Percentiles rank a stretch among this genome's conserved stretches.
Conservation (phyloP, 495 filamentous ascomycete genomes). For the Cenococcum geophilum region DNA sequence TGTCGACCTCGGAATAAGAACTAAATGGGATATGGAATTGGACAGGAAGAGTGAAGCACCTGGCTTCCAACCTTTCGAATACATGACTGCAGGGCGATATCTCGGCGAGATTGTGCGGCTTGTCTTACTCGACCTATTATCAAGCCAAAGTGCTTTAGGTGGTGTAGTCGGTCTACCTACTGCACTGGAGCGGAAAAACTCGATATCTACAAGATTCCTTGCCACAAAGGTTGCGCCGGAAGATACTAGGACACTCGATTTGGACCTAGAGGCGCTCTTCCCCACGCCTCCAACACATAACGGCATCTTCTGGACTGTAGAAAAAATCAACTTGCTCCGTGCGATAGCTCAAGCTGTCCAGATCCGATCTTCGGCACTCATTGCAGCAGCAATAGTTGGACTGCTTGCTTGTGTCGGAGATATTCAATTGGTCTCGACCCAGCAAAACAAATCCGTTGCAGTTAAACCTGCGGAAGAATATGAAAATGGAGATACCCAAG, state of each 20-base stretch:
- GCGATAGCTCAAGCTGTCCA: constrained; percentile 60
- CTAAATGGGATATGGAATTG: constrained; percentile 63
- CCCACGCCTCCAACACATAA: constrained; percentile 46
- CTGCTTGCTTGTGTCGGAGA: constrained; percentile 62
- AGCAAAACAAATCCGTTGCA: neutral
- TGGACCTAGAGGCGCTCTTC: constrained; percentile 9
- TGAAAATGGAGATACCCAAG: neutral
- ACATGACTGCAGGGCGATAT: constrained; percentile 80
- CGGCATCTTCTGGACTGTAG: constrained; percentile 55
- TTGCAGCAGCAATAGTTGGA: constrained; percentile 64
- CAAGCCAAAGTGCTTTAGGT: constrained; percentile 30
- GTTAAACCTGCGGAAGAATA: neutral
- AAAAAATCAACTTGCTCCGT: constrained; percentile 51
- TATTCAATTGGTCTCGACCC: constrained; percentile 40
- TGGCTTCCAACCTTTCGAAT: constrained; percentile 81
- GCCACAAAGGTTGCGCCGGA: constrained; percentile 55
- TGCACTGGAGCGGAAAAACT: constrained; percentile 56
- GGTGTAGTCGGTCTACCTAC: constrained; percentile 48
- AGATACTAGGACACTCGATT: constrained; percentile 43
- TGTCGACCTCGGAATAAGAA: constrained; percentile 56
- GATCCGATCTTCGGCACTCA: constrained; percentile 61
- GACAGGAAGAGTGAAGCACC: constrained; percentile 61
- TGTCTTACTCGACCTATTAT: constrained; percentile 62
- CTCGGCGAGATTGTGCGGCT: constrained; percentile 75
- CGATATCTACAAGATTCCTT: constrained; percentile 65